Evolutionary conservation across 2,329 filamentous ascomycete genomes (phyloP), one percentile per base, ranked within the genome.

Genomic region (Gaeumannomyces sp.): DNA sequence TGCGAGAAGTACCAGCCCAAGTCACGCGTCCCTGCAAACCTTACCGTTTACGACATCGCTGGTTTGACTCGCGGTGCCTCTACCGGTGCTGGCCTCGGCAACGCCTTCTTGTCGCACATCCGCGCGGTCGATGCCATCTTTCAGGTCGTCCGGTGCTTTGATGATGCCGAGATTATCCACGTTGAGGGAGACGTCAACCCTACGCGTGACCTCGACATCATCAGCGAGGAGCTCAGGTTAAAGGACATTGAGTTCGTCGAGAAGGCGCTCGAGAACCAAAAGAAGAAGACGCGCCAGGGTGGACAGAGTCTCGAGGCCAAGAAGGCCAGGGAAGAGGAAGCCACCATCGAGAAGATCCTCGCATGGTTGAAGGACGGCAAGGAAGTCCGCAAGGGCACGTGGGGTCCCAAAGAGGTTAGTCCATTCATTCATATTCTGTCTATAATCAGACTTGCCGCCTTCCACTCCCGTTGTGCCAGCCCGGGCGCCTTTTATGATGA

Each of bases 181-280:
- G 93, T 99, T 70, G 96, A 99, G 84, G 96, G 95, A 76, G 95
- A 99, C 73, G 96, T 99, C 72, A 91, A 99, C 80, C 96, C 95
- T 45, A 86, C 91, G 67, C 89, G 95, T 75, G 95, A 99, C 83
- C 80, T 99, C 71, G 91, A 92, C 74, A 99, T 99, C 77, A 98
- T 99, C 80, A 92, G 89, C 77, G 93, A 98, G 75, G 95, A 99
- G 81, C 83, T 99, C 74, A 89, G 94, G 68, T 89, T 97, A 78
- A 99, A 99, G 83, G 95, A 99, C 79, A 97, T 97, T 70, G 96
- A 99, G 82, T 99, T 98, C 76, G 88, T 91, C 67, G 93, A 97
- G 81, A 99, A 99, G 85, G 91, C 93, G 4, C 87, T 95, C 65
- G 96, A 98, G 77, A 88, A 85, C 77, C 84, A 96, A 71, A 89